Evolutionary conservation across 1,284 basidiomycete species (phyloP), one percentile per base, ranked within the genome.

Genomic region (Leccinum fuscescens): DNA sequence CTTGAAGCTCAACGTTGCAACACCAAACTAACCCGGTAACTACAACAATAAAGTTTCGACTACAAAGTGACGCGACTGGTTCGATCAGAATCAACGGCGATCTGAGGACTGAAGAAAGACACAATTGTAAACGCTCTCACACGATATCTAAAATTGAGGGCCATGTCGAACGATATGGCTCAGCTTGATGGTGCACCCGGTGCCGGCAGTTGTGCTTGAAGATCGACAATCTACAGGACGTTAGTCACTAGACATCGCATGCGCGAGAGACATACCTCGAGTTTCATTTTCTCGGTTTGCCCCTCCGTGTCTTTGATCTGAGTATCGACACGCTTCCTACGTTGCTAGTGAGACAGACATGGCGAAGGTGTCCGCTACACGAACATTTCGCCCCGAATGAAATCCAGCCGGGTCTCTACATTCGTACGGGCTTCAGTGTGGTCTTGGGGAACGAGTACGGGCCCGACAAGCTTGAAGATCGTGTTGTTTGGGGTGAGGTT

Each of bases 401-500:
- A 98, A 62, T 94, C 93, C 44, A 99, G 77, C 6, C 96, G 86
- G 61, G 93, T 98, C 64, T 94, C 87, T 33, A 99, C 93, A 70
- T 96, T 98, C 60, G 78, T 80, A 72, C 91, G 92, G 9, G 96
- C 96, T 67, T 98, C 97, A 5, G 76, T 75, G 67, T 89, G 88
- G 65, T 98, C 96, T 76, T 98, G 96, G 68, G 90, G 87, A 6
- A 98, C 86, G 22, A 99, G 83, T 1, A 95, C 90, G 1, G 94
- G 93, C 0, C 96, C 97, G 51, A 97, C 84, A 52, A 94, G 85
- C 78, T 99, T 99, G 81, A 90, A 99, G 7, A 99, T 84, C 7
- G 82, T 84, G 70, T 96, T 97, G 65, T 88, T 84, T 1, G 86
- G 77, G 54, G 88, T 90, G 59, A 98, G 77, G 27, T 79, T 77